Evolutionary conservation across 805 yeast genomes (phyloP), one percentile per base, ranked within the genome.

Genomic region (Nakazawaea wyomingensis): DNA sequence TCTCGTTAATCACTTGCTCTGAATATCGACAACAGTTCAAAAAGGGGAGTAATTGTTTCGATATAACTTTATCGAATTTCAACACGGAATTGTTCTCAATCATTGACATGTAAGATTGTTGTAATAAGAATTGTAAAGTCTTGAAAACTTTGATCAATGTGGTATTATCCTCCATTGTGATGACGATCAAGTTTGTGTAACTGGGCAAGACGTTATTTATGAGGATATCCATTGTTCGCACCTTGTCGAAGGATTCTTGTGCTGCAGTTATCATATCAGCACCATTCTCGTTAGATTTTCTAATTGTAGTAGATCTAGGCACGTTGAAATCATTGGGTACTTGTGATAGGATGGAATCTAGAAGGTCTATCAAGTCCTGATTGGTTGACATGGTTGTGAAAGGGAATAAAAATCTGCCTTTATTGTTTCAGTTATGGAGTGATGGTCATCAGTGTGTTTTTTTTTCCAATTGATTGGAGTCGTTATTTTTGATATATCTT

Each of bases 191-290:
- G 9, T 50, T 42, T 1, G 53, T 32, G 31, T 56, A 60, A 1
- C 55, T 54, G 0, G 62, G 57, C 27, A 62, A 41, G 5, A 62
- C 65, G 13, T 53, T 54, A 17, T 46, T 46, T 6, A 61, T 35
- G 13, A 62, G 46, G 5, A 64, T 58, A 37, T 55, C 53, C 11
- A 61, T 46, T 11, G 66, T 60, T 32, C 54, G 51, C 13, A 56
- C 46, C 37, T 60, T 62, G 27, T 54, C 59, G 13, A 36, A 40
- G 17, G 34, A n/a, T 10, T 20, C 33, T n/a, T n/a, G n/a, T 24
- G 34, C 17, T 29, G 34, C 17, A 24, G 19, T 16, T 20, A 16
- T 16, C n/a, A n/a, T n/a, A n/a, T n/a, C n/a, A n/a, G n/a, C n/a
- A n/a, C n/a, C n/a, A n/a, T n/a, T n/a, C n/a, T n/a, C n/a, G 10